These are phyloP conservation scores for Geranium incanum DNA, from an alignment of 441 rosid species.

Conservation along the genomic window DNA sequence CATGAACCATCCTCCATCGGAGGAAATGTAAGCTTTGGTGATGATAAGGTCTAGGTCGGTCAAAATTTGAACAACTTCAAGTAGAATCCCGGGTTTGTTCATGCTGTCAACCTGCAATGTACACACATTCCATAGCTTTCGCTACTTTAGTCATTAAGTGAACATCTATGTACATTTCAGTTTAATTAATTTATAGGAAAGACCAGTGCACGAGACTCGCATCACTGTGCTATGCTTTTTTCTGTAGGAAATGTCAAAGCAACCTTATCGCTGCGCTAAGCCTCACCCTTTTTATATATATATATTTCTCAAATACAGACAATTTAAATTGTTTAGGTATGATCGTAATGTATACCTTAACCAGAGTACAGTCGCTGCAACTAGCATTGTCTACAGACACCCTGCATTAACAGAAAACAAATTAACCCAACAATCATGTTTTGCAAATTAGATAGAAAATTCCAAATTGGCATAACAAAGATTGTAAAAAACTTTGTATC, in stretches of 20 bases:
- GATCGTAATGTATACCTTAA: conserved; percentile 43
- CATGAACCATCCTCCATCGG: conserved; percentile 99
- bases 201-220: no score
- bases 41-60: conserved; percentile 78
- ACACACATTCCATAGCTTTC: not conserved
- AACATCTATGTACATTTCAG: no score
- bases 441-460: no score
- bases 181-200: no score
- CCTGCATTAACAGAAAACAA: conserved; percentile 32
- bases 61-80: conserved; percentile 85
- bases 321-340: not conserved
- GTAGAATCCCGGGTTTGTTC: conserved; percentile 86
- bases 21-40: conserved; percentile 80
- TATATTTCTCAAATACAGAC: not conserved
- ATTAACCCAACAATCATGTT: no score
- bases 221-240: no score
- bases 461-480: no score
- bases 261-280: no score
- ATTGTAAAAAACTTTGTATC: no score
- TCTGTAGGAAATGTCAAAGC: no score
- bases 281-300: no score
- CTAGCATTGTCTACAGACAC: conserved; percentile 72
- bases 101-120: conserved; percentile 62
- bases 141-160: not conserved
- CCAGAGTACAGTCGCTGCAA: conserved; percentile 53